A percentile compares a stretch with the other conserved stretches of the same genome.
These are phyloP conservation scores for Periconia macrospinosa DNA, from an alignment of 2,329 filamentous ascomycete genomes.

Conservation along the genomic window DNA sequence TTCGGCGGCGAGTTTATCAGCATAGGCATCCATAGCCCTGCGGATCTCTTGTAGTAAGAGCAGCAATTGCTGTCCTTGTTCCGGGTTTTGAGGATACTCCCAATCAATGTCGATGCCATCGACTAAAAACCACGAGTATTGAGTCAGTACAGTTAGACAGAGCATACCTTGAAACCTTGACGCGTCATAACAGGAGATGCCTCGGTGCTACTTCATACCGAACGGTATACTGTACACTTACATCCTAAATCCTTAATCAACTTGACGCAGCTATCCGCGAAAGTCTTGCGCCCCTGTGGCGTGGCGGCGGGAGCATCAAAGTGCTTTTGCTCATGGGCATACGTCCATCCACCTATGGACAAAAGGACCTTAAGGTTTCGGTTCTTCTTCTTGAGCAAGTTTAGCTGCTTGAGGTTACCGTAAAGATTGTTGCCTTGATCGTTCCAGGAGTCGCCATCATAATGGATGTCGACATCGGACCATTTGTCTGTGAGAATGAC, in stretches of 20 bases:
- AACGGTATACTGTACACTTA: slow-evolving; percentile 53
- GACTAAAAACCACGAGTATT: background rate
- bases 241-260: slow-evolving; percentile 77
- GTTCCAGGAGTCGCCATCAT: slow-evolving; percentile 62
- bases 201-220: background rate
- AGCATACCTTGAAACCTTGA: too few relatives aligned
- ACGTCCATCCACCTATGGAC: slow-evolving; percentile 82
- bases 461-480: slow-evolving; percentile 59
- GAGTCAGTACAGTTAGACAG: too few relatives aligned
- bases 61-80: slow-evolving; percentile 46
- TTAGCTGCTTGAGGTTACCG: slow-evolving; percentile 77
- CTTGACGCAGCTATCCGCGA: slow-evolving; percentile 72
- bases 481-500: slow-evolving; percentile 45
- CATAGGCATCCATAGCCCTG: slow-evolving; percentile 45
- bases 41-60: slow-evolving; percentile 44
- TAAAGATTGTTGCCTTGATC: slow-evolving; percentile 71
- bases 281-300: slow-evolving; percentile 61
- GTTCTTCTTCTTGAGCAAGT: slow-evolving; percentile 73
- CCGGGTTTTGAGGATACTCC: slow-evolving; percentile 48
- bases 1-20: slow-evolving; percentile 29
- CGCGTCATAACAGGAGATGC: background rate
- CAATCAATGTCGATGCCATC: slow-evolving; percentile 50
- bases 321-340: slow-evolving; percentile 63
- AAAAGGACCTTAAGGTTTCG: slow-evolving; percentile 78
- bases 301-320: slow-evolving; percentile 71